Conservation (phyloP, 2,329 filamentous ascomycete species). For the Paradendryphiella salina region DNA sequence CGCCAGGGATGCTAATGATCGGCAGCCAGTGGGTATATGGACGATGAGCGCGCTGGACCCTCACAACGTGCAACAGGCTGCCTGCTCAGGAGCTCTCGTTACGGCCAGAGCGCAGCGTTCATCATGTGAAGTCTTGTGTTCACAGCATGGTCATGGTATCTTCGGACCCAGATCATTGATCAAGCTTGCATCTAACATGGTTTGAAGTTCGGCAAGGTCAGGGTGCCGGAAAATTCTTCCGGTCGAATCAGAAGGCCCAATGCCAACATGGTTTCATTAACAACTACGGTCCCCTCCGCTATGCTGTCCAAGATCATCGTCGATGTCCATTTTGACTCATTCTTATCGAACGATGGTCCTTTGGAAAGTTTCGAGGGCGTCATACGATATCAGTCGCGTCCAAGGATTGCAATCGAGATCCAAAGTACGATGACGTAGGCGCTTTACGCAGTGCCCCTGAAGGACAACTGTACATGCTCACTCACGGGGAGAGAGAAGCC, state of each 20-base stretch:
- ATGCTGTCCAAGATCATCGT: background rate
- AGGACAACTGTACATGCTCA: background rate
- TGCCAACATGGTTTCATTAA: constrained; percentile 1
- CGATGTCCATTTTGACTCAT: background rate
- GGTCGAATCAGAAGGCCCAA: constrained; percentile 4
- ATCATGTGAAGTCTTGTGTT: background rate
- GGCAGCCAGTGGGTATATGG: constrained; percentile 11
- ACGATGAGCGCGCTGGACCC: background rate
- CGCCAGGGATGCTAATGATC: constrained; percentile 16
- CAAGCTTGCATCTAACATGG: background rate
- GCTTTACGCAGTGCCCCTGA: background rate
- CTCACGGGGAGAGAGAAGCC: background rate
- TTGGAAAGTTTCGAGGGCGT: background rate
- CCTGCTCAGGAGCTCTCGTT: background rate
- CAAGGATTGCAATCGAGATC: constrained; percentile 5
- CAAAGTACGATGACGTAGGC: background rate
- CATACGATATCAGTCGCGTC: background rate
- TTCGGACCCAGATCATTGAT: background rate
- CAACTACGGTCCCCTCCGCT: background rate
- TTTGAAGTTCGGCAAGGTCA: background rate
- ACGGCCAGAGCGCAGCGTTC: background rate
- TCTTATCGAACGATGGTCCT: background rate
- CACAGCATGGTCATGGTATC: background rate
- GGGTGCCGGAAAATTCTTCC: background rate
- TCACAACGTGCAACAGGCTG: background rate